Evolutionary conservation across 2,329 filamentous ascomycete genomes (phyloP).

Genomic region (Sporothrix mexicana): DNA sequence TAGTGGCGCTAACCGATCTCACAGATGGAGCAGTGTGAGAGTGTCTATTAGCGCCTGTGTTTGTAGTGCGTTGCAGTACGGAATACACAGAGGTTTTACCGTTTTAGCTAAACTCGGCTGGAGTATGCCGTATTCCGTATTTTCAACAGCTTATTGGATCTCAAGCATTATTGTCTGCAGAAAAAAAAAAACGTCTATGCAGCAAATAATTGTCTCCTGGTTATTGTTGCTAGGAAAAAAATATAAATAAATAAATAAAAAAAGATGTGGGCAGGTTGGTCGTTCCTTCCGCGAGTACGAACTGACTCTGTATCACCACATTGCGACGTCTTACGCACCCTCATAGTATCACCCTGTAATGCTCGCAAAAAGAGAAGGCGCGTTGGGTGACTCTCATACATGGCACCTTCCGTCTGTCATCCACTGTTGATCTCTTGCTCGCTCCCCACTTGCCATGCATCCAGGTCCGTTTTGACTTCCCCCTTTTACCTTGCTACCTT

Average conservation of each 20-base stretch:
- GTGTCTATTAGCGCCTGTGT: neutral
- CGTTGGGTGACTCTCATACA: slow-evolving; percentile 4
- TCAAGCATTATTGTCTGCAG: neutral
- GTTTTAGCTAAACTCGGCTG: neutral
- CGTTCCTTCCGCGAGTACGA: slow-evolving; percentile 6
- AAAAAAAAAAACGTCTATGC: no score
- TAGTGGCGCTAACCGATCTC: slow-evolving; percentile 9
- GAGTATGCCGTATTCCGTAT: neutral
- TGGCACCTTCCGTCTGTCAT: slow-evolving; percentile 1
- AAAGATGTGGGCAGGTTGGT: neutral
- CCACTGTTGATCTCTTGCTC: slow-evolving; percentile 5
- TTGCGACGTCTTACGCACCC: neutral
- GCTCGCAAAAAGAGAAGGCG: neutral
- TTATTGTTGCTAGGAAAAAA: no score
- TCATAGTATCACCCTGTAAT: neutral
- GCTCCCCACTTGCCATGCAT: neutral
- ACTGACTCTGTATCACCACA: neutral
- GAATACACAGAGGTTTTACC: neutral
- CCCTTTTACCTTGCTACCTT: neutral
- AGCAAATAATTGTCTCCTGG: no score
- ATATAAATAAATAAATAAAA: no score
- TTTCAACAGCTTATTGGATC: neutral
- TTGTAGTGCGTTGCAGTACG: neutral
- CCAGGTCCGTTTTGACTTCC: neutral
- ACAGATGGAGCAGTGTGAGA: neutral